Conservation (phyloP, 2,329 filamentous ascomycete species). For the Penicillium psychrosexuale region DNA sequence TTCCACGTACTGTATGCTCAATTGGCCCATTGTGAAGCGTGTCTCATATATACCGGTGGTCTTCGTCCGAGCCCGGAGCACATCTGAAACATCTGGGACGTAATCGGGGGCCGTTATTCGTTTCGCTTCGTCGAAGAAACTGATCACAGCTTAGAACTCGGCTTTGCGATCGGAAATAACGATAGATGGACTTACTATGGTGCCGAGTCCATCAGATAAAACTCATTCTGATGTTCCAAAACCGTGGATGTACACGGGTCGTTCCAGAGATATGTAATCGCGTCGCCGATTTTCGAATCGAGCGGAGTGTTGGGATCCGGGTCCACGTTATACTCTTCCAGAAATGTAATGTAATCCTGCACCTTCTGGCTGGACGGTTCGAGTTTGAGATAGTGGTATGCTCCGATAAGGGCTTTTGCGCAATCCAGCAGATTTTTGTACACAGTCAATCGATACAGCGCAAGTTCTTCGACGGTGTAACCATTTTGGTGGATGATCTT, state of each 20-base stretch:
- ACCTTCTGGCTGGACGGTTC: constrained; percentile 70
- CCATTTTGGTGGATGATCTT: constrained; percentile 99
- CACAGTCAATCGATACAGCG: constrained; percentile 90
- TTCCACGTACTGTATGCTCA: constrained; percentile 90
- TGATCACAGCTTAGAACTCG: constrained; percentile 41
- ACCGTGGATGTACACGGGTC: constrained; percentile 79
- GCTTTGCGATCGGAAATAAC: background rate
- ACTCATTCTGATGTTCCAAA: constrained; percentile 93
- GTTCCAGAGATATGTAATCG: constrained; percentile 83
- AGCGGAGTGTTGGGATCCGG: constrained; percentile 84
- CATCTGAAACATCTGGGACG: constrained; percentile 89
- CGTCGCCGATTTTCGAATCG: constrained; percentile 74
- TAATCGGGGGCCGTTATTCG: constrained; percentile 83
- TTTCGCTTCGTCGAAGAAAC: constrained; percentile 91
- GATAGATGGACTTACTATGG: constrained; percentile 71
- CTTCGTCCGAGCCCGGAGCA: constrained; percentile 92
- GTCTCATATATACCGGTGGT: constrained; percentile 99
- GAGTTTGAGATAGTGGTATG: constrained; percentile 89
- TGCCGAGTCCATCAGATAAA: constrained; percentile 98
- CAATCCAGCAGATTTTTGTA: constrained; percentile 99
- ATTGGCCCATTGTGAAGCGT: constrained; percentile 94
- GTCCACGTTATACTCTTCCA: constrained; percentile 85
- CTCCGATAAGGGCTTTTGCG: constrained; percentile 85
- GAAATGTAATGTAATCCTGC: constrained; percentile 70
- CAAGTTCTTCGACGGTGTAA: constrained; percentile 89